Base-by-base conservation (phyloP, 176 grass and related monocot genomes). In the Rhynchospora pubera region DNA sequence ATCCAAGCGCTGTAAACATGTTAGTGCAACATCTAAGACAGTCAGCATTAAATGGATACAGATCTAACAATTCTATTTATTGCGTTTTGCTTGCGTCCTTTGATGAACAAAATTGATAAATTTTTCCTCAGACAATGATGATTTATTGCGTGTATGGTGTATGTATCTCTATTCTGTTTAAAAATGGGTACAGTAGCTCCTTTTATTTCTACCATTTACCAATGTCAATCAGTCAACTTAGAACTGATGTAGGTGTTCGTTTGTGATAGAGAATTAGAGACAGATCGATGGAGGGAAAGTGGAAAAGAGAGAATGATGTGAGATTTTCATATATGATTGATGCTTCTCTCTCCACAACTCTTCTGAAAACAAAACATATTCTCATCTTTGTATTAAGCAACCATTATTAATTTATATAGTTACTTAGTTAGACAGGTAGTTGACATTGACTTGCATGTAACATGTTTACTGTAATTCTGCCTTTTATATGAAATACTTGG, bases 21-120 rank as follows among this genome's bases (percentile, higher is more conserved):
- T 89, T 79, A 63, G 85, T 89, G 78, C 70, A 89, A 87, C 11
- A 64, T 82, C 60, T 82, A 42, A 30, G 42, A 63, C 79, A 66
- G 62, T 50, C n/a, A 30, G 12, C 79, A 82, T 14, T 65, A 82
- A 82, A 66, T 82, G 79, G 16, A 52, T 9, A 45, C 30, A 45
- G 34, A 5, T 9, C 34, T 69, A 69, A 45, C 28, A 16, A 43
- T 15, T 68, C 34, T 42, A 69, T 45, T 69, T 65, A 22, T 65
- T 65, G 30, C 12, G 13, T 71, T n/a, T 16, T 70, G 19, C 5
- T 10, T 48, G 47, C 6, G 21, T 46, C 44, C 68, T 11, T 11
- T 48, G 9, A 44, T 72, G 44, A n/a, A 21, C 10, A 21, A 9
- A 61, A 61, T 61, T 22, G 21, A 7, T 61, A 61, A 61, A 61